Evolutionary conservation across 2,329 filamentous ascomycete genomes (phyloP).

Genomic region (Leptodontidium sp.): DNA sequence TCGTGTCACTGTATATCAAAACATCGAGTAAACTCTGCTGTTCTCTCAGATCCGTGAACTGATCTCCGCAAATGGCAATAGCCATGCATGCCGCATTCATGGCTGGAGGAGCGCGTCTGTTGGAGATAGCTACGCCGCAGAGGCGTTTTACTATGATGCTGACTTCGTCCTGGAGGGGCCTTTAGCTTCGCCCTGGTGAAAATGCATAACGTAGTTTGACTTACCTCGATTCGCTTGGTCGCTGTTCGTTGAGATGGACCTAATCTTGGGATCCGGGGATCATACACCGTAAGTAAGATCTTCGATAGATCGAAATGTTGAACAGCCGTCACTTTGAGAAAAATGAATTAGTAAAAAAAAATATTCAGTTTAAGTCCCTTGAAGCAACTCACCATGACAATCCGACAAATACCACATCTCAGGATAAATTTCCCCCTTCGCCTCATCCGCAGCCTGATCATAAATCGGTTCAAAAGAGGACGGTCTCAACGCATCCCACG

Average conservation of each 20-base stretch:
- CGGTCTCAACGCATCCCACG: constrained; percentile 34
- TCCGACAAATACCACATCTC: constrained; percentile 39
- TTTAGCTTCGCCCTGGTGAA: neutral
- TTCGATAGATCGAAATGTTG: constrained; percentile 52
- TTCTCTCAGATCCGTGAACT: constrained; percentile 44
- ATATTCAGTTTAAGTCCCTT: too few relatives aligned
- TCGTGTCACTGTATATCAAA: constrained; percentile 37
- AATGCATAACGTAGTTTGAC: neutral
- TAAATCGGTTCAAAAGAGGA: constrained; percentile 38
- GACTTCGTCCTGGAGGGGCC: constrained; percentile 27
- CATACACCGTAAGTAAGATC: constrained; percentile 51
- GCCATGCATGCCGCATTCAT: constrained; percentile 48
- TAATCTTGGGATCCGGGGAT: constrained; percentile 45
- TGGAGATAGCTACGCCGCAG: constrained; percentile 37
- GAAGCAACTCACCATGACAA: constrained; percentile 34
- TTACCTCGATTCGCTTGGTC: constrained; percentile 32
- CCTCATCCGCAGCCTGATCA: constrained; percentile 19
- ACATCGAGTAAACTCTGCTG: constrained; percentile 45
- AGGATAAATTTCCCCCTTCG: constrained; percentile 28
- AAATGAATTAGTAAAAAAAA: too few relatives aligned
- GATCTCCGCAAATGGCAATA: constrained; percentile 48
- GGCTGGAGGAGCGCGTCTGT: constrained; percentile 34
- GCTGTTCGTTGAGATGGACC: constrained; percentile 33
- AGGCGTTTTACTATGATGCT: constrained; percentile 32
- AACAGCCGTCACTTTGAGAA: constrained; percentile 47